Conservation (phyloP, 179 eudicot species). For the Gypsophila paniculata region DNA sequence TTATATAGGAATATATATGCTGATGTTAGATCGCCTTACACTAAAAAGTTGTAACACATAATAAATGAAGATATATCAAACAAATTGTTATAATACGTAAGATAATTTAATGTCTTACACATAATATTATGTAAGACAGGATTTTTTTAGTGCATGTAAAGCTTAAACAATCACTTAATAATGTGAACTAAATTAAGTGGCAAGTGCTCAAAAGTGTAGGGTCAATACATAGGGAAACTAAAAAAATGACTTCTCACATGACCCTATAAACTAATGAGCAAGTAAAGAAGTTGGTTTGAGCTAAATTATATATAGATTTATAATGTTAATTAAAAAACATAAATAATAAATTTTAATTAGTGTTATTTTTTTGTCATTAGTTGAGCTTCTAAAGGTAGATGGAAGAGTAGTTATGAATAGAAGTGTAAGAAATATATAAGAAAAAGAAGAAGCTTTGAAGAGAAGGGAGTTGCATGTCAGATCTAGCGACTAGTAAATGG, state of each 20-base stretch:
- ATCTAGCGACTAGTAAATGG: slow-evolving; percentile 25
- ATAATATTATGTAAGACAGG: not conserved
- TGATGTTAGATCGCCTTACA: no score
- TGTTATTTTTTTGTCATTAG: slow-evolving; percentile 31
- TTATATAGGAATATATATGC: no score
- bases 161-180: slow-evolving; percentile 21
- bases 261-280: slow-evolving; percentile 31
- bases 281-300: slow-evolving; percentile 17
- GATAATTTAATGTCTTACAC: no score
- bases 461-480: slow-evolving; percentile 29
- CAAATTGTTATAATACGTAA: no score
- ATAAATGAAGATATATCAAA: no score
- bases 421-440: not conserved
- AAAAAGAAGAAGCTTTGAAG: slow-evolving; percentile 19
- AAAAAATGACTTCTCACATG: slow-evolving; percentile 30
- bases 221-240: slow-evolving; percentile 46
- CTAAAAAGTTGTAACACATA: no score
- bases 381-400: slow-evolving; percentile 28
- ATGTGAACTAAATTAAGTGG: slow-evolving; percentile 20
- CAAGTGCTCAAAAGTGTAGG: slow-evolving; percentile 19
- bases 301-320: not conserved
- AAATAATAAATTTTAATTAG: no score
- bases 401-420: slow-evolving; percentile 14
- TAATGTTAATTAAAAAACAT: no score
- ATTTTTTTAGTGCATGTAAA: not conserved